Conservation (phyloP, 2,329 filamentous ascomycete genomes). For the Aspergillus nomiae region DNA sequence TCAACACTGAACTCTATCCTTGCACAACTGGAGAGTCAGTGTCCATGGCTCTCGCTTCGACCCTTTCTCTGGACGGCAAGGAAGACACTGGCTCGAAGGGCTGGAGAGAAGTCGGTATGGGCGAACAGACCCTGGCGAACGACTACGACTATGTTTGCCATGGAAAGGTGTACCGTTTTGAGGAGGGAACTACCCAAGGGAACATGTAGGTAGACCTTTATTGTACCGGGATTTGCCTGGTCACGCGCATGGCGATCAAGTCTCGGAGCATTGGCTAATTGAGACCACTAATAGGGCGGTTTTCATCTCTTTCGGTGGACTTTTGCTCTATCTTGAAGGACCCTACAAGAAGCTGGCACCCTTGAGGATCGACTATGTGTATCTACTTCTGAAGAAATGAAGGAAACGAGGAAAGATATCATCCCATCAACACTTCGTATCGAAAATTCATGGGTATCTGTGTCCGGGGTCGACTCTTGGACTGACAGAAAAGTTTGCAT, state of each 20-base stretch:
- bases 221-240: neutral
- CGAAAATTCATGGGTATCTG: constrained; percentile 3
- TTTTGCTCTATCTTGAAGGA: constrained; percentile 87
- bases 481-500: constrained; percentile 26
- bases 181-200: constrained; percentile 65
- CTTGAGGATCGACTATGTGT: constrained; percentile 88
- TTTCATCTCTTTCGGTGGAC: constrained; percentile 89
- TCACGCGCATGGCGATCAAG: neutral
- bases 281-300: constrained; percentile 68
- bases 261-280: constrained; percentile 10
- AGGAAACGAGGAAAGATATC: constrained; percentile 4
- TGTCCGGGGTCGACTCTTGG: constrained; percentile 7
- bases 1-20: constrained; percentile 92
- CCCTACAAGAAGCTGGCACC: constrained; percentile 95
- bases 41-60: constrained; percentile 80
- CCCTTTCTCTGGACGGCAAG: constrained; percentile 84
- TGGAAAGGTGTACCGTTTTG: constrained; percentile 55
- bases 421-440: constrained; percentile 5
- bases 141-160: constrained; percentile 56
- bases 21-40: constrained; percentile 73
- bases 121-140: constrained; percentile 57
- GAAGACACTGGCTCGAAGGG: constrained; percentile 66
- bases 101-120: constrained; percentile 73
- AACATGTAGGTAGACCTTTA: constrained; percentile 70
- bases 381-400: constrained; percentile 90